A percentile compares a stretch with the other conserved stretches of the same genome.
These are phyloP conservation scores for Gracilaria caudata DNA, from an alignment of 23 red algal genomes.

Conservation along the genomic window DNA sequence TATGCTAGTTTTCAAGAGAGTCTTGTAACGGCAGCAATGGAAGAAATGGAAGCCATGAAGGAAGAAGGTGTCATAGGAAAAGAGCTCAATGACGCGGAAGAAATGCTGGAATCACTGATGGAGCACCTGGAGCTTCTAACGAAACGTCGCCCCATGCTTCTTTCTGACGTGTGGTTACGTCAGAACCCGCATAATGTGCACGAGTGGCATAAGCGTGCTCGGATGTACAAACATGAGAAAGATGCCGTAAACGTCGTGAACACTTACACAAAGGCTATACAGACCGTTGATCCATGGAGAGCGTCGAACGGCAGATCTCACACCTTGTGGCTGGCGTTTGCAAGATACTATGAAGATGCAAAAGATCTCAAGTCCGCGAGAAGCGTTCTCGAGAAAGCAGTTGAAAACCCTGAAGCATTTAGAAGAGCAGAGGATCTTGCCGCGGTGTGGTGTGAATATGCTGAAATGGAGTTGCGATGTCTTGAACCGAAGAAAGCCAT, in stretches of 20 bases:
- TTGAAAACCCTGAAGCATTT: conserved; percentile 54
- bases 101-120: conserved; percentile 48
- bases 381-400: conserved; percentile 71
- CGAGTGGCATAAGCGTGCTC: conserved; percentile 83
- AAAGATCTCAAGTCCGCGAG: conserved; percentile 74
- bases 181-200: conserved; percentile 81
- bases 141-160: conserved; percentile 61
- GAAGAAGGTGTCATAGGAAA: conserved; percentile 27
- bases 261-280: conserved; percentile 77
- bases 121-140: conserved; percentile 64
- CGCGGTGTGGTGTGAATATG: conserved; percentile 82
- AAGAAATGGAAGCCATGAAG: conserved; percentile 37
- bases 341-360: conserved; percentile 74
- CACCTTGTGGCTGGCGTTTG: conserved; percentile 90
- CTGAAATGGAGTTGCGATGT: conserved; percentile 81
- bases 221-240: conserved; percentile 55
- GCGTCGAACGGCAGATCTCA: conserved; percentile 68
- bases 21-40: conserved; percentile 65
- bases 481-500: conserved; percentile 25
- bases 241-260: conserved; percentile 75
- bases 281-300: conserved; percentile 55
- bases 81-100: conserved; percentile 25
- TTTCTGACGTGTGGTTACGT: conserved; percentile 74
- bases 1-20: conserved; percentile 82
- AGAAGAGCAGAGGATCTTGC: conserved; percentile 74